phyloP scores from a whole-genome alignment of 192 early-diverging fungal species.

The Linnemannia zychae region DNA sequence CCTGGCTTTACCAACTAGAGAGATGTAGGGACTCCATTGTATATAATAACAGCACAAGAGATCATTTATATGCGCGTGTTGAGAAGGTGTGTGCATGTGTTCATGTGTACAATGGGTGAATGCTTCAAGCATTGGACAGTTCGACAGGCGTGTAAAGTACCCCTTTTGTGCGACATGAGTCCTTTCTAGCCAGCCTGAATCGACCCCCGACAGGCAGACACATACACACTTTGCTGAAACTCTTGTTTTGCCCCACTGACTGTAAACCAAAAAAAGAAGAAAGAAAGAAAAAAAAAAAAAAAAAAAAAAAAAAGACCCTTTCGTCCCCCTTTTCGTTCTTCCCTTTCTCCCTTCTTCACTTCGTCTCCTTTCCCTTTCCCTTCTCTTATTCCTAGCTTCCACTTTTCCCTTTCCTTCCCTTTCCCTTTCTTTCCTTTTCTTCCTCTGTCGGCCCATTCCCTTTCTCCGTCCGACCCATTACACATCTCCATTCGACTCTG shows the following conservation, averaged over 20 bases:
- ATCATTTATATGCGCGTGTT: background rate
- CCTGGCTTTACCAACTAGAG: conserved; percentile 35
- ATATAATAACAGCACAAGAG: background rate
- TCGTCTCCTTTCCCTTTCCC: background rate
- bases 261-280: background rate
- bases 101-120: too few relatives aligned
- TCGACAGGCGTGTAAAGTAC: too few relatives aligned
- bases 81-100: background rate
- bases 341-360: background rate
- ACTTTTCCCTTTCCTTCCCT: background rate
- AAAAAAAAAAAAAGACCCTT: background rate
- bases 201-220: too few relatives aligned
- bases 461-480: background rate
- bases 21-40: background rate
- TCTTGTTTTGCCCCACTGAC: background rate
- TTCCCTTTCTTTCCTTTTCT: background rate
- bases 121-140: too few relatives aligned
- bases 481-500: background rate
- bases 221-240: too few relatives aligned
- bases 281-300: background rate
- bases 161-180: too few relatives aligned
- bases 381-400: background rate
- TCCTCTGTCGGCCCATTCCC: background rate
- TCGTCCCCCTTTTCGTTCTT: background rate
- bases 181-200: too few relatives aligned